Evolutionary conservation across 2,329 filamentous ascomycete species (phyloP).

Genomic region (Hypomyces perniciosus): DNA sequence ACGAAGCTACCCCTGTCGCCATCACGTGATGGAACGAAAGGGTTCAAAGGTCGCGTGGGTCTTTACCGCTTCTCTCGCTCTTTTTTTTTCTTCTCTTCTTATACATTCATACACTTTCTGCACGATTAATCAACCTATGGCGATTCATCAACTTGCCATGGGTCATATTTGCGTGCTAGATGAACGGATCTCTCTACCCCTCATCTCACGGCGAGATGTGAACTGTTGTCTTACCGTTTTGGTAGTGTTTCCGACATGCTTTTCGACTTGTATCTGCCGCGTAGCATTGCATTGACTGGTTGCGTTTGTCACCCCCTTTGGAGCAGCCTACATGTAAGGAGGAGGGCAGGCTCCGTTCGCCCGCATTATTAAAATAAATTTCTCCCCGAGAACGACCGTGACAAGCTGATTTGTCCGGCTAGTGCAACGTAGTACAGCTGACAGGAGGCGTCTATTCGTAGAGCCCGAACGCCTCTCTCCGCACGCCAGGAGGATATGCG

Average conservation of each 20-base stretch:
- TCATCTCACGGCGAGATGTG: conserved; percentile 18
- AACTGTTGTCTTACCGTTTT: conserved; percentile 19
- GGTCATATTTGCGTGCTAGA: conserved; percentile 60
- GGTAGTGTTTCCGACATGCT: conserved; percentile 28
- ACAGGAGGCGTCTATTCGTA: no score
- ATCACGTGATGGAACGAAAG: conserved; percentile 22
- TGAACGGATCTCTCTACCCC: conserved; percentile 28
- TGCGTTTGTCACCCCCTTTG: neutral
- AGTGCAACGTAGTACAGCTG: no score
- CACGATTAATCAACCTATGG: conserved; percentile 58
- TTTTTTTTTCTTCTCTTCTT: conserved; percentile 26
- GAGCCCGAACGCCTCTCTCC: no score
- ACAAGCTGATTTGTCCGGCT: no score
- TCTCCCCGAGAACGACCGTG: neutral
- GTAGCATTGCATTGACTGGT: neutral
- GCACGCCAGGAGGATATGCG: no score
- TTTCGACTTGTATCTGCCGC: neutral
- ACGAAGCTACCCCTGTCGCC: neutral
- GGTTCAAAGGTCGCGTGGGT: neutral
- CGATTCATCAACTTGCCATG: conserved; percentile 44
- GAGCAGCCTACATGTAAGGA: no score
- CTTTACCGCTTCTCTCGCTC: conserved; percentile 12
- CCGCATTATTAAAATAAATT: conserved; percentile 5
- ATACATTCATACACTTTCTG: conserved; percentile 41
- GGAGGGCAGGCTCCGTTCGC: no score